Conservation (phyloP, 306 rosid genomes). For the Morella rubra region DNA sequence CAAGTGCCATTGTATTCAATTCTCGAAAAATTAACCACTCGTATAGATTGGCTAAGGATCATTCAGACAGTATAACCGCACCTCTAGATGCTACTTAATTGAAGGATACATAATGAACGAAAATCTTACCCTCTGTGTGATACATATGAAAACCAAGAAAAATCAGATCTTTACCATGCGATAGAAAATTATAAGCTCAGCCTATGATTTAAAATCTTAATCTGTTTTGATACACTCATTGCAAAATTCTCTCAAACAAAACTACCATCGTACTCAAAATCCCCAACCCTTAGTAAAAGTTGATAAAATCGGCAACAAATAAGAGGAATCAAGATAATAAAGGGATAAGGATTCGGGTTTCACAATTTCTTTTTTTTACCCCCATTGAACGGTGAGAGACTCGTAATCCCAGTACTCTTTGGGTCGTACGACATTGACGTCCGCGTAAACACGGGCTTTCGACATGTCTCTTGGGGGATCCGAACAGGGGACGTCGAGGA, state of each 20-base stretch:
- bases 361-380: constrained; percentile 33
- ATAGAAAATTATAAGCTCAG: neutral
- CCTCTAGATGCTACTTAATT: neutral
- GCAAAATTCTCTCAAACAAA: constrained; percentile 13
- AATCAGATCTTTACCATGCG: neutral
- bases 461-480: constrained; percentile 46
- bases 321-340: neutral
- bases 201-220: neutral
- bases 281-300: neutral
- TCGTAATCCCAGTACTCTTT: constrained; percentile 95
- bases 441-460: constrained; percentile 82
- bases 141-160: neutral
- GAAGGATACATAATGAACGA: neutral
- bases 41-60: constrained; percentile 9
- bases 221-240: neutral
- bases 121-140: neutral
- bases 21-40: too few relatives aligned
- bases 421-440: constrained; percentile 77
- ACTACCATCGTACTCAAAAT: constrained; percentile 5
- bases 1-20: neutral
- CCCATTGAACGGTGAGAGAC: constrained; percentile 91
- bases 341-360: constrained; percentile 27
- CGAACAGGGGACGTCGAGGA: constrained; percentile 30
- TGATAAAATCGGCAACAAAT: neutral
- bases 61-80: constrained; percentile 5